Percentiles rank a stretch among this genome's conserved stretches.
phyloP scores from a whole-genome alignment of 345 rosid genomes.

The Lepidium didymum region DNA sequence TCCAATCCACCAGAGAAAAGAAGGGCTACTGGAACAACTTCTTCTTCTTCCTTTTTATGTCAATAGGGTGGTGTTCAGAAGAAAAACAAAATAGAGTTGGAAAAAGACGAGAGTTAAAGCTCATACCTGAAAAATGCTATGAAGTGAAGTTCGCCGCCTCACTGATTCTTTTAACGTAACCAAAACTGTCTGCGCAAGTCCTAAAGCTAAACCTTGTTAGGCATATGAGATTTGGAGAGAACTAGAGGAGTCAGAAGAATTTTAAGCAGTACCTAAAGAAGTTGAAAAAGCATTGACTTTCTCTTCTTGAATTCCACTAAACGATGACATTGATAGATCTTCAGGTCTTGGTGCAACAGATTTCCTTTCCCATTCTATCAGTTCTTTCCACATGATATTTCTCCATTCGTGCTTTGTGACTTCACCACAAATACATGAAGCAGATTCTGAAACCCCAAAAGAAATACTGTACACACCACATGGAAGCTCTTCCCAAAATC shows the following conservation, averaged over 20 bases:
- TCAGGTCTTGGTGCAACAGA: slow-evolving; percentile 47
- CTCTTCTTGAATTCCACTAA: background rate
- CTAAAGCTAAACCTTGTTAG: slow-evolving; percentile 31
- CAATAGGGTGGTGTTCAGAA: background rate
- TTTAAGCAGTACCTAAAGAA: slow-evolving; percentile 22
- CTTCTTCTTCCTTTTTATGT: slow-evolving; percentile 42
- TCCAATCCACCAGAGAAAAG: slow-evolving; percentile 96
- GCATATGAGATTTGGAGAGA: background rate
- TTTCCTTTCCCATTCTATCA: slow-evolving; percentile 70
- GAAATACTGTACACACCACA: slow-evolving; percentile 73
- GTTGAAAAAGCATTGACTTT: background rate
- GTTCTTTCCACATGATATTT: slow-evolving; percentile 38
- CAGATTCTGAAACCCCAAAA: slow-evolving; percentile 28
- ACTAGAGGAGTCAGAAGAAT: background rate
- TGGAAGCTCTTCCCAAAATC: slow-evolving; percentile 85
- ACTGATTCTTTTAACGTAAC: slow-evolving; percentile 57
- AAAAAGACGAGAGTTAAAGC: background rate
- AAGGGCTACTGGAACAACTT: slow-evolving; percentile 65
- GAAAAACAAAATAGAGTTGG: background rate
- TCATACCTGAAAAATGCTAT: slow-evolving; percentile 55
- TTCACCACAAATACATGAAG: slow-evolving; percentile 38
- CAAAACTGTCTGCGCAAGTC: slow-evolving; percentile 48
- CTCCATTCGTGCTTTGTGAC: slow-evolving; percentile 63
- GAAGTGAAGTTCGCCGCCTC: slow-evolving; percentile 48
- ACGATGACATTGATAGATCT: slow-evolving; percentile 25